Percentiles rank a stretch among this genome's conserved stretches.
These are phyloP conservation scores for Alternaria sp. DNA, from an alignment of 2,329 filamentous ascomycete species.

Conservation along the genomic window DNA sequence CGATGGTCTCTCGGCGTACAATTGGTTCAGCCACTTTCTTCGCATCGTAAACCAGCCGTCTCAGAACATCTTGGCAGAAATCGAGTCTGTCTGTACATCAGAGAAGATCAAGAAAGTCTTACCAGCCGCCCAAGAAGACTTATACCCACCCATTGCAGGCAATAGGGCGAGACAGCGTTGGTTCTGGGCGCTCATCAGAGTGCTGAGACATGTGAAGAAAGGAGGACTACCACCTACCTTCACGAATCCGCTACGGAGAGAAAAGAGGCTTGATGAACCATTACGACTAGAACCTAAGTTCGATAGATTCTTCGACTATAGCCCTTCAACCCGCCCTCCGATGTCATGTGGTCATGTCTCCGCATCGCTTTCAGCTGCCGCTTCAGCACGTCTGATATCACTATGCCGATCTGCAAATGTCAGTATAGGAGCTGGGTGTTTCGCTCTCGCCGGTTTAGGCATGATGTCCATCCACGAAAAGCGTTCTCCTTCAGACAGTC, in stretches of 20 bases:
- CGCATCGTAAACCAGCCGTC: constrained; percentile 32
- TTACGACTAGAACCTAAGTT: constrained; percentile 45
- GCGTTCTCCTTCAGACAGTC: constrained; percentile 36
- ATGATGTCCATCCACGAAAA: constrained; percentile 58
- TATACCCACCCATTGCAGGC: constrained; percentile 54
- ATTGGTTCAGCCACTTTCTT: constrained; percentile 55
- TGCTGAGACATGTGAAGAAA: constrained; percentile 54
- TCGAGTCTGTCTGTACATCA: constrained; percentile 1
- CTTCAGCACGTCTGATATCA: constrained; percentile 49
- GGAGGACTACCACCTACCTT: constrained; percentile 52
- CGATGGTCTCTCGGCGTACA: constrained; percentile 55
- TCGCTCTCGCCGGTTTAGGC: constrained; percentile 56
- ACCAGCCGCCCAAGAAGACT: constrained; percentile 57
- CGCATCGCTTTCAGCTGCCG: constrained; percentile 42
- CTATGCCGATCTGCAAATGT: constrained; percentile 52
- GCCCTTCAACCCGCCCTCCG: constrained; percentile 39
- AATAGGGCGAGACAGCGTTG: constrained; percentile 54
- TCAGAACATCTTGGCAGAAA: constrained; percentile 15
- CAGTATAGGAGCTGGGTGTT: constrained; percentile 57
- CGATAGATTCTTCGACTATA: constrained; percentile 52
- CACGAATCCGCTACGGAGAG: constrained; percentile 52
- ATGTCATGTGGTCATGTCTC: constrained; percentile 48
- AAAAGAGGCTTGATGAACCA: constrained; percentile 21
- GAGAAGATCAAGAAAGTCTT: constrained; percentile 41
- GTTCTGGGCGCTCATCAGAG: constrained; percentile 58